Conservation (phyloP, 2,329 filamentous ascomycete species). For the Raffaelea albimanens region DNA sequence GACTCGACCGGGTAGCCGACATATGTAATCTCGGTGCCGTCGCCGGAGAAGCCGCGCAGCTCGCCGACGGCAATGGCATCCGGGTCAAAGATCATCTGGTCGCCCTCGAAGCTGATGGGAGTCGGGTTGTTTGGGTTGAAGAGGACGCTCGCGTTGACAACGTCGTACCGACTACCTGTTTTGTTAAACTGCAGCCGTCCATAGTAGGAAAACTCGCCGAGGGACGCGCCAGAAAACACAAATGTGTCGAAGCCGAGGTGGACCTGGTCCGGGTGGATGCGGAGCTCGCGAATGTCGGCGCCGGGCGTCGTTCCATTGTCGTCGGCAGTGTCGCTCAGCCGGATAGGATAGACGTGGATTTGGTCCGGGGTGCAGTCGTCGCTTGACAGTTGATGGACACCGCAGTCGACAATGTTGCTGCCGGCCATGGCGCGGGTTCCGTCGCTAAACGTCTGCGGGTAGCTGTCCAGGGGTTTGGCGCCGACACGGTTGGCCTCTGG, state of each 20-base stretch:
- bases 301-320: constrained; percentile 21
- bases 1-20: constrained; percentile 30
- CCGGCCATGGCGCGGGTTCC: constrained; percentile 25
- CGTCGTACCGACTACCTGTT: constrained; percentile 25
- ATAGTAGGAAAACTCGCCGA: constrained; percentile 25
- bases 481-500: constrained; percentile 20
- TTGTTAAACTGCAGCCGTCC: constrained; percentile 30
- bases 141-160: constrained; percentile 27
- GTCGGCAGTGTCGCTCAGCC: constrained; percentile 23
- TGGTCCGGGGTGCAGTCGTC: constrained; percentile 24
- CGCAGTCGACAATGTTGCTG: constrained; percentile 27
- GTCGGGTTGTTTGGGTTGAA: too few species aligned
- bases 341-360: constrained; percentile 29
- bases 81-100: not conserved
- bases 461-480: constrained; percentile 20
- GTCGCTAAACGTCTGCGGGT: constrained; percentile 32
- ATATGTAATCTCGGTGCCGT: constrained; percentile 30
- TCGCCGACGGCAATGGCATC: constrained; percentile 27
- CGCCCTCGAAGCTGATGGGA: constrained; percentile 16
- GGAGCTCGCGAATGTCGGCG: constrained; percentile 31
- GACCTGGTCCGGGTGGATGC: constrained; percentile 32
- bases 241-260: constrained; percentile 34
- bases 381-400: too few species aligned
- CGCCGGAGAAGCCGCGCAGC: constrained; percentile 33
- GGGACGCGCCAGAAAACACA: constrained; percentile 12